These are phyloP conservation scores for Aspergillus transmontanensis DNA, from an alignment of 2,329 filamentous ascomycete species.

Conservation along the genomic window DNA sequence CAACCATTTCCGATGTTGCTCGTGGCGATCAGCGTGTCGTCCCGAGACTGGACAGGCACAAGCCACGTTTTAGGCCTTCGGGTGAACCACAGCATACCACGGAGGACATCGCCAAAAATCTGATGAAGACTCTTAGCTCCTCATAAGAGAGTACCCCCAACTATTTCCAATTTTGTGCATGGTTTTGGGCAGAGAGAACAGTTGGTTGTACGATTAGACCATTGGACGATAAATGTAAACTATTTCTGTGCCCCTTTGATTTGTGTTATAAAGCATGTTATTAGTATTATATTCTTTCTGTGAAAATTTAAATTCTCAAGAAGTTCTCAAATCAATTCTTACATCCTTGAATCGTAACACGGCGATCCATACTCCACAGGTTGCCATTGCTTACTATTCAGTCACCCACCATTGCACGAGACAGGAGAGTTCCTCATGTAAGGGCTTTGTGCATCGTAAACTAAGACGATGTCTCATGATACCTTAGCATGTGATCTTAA, in stretches of 20 bases:
- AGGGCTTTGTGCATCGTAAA: neutral
- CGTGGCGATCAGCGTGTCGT: constrained; percentile 29
- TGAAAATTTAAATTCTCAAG: constrained; percentile 1
- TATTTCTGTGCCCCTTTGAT: constrained; percentile 26
- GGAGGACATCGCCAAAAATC: constrained; percentile 35
- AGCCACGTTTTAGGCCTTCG: constrained; percentile 16
- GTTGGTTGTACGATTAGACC: constrained; percentile 38
- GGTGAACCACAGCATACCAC: constrained; percentile 19
- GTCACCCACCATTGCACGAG: neutral
- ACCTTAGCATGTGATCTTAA: neutral
- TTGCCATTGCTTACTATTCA: neutral
- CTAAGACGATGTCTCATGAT: neutral
- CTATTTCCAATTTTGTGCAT: constrained; percentile 7
- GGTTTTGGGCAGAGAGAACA: constrained; percentile 13
- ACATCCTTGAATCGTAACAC: neutral
- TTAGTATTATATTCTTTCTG: constrained; percentile 7
- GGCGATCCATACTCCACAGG: neutral
- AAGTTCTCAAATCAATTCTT: neutral
- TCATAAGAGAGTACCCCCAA: constrained; percentile 11
- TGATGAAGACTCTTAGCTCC: constrained; percentile 34
- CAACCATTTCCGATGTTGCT: constrained; percentile 31
- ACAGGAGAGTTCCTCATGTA: neutral
- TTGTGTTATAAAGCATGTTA: constrained; percentile 31
- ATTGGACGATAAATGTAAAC: constrained; percentile 30
- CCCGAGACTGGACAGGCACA: constrained; percentile 35